A percentile compares a stretch with the other conserved stretches of the same genome.
Evolutionary conservation across 2,329 filamentous ascomycete genomes (phyloP).

Genomic region (Capronia epimyces): DNA sequence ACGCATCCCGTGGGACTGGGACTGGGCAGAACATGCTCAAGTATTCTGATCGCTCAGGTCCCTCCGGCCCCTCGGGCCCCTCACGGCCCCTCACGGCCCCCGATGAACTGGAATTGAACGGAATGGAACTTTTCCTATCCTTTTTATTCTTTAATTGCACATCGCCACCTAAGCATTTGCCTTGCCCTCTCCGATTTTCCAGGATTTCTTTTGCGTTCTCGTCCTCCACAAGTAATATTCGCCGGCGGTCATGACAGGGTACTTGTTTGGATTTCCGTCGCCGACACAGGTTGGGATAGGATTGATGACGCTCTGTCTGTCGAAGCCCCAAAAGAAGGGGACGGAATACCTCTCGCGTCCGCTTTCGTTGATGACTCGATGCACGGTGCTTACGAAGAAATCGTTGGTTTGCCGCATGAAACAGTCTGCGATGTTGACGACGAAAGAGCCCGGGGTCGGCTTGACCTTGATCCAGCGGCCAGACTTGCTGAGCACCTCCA

Average conservation of each 20-base stretch:
- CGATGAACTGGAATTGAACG: too few species aligned
- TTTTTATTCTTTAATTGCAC: not conserved
- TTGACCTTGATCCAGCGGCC: slow-evolving; percentile 43
- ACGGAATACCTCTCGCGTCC: slow-evolving; percentile 38
- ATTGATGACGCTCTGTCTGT: slow-evolving; percentile 24
- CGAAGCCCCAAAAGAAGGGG: slow-evolving; percentile 36
- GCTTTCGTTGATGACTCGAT: slow-evolving; percentile 38
- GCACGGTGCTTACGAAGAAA: slow-evolving; percentile 40
- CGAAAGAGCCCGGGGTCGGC: slow-evolving; percentile 40
- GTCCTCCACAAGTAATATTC: slow-evolving; percentile 31
- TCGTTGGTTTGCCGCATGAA: slow-evolving; percentile 42
- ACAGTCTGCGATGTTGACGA: slow-evolving; percentile 45
- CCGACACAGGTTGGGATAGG: slow-evolving; percentile 31
- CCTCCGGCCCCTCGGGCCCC: too few species aligned
- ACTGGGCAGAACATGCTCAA: slow-evolving; percentile 7
- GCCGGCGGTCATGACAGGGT: slow-evolving; percentile 32
- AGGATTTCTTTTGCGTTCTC: slow-evolving; percentile 5
- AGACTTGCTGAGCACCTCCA: slow-evolving; percentile 44
- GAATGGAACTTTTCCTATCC: too few species aligned
- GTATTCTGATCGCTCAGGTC: not conserved
- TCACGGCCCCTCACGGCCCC: not conserved
- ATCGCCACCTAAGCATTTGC: not conserved
- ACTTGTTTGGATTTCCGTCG: slow-evolving; percentile 33
- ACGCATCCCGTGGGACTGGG: slow-evolving; percentile 12
- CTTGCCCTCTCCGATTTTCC: slow-evolving; percentile 5